Evolutionary conservation across 192 early-diverging fungal species (phyloP), one percentile per base, ranked within the genome.

Genomic region (Coemansia sp.): DNA sequence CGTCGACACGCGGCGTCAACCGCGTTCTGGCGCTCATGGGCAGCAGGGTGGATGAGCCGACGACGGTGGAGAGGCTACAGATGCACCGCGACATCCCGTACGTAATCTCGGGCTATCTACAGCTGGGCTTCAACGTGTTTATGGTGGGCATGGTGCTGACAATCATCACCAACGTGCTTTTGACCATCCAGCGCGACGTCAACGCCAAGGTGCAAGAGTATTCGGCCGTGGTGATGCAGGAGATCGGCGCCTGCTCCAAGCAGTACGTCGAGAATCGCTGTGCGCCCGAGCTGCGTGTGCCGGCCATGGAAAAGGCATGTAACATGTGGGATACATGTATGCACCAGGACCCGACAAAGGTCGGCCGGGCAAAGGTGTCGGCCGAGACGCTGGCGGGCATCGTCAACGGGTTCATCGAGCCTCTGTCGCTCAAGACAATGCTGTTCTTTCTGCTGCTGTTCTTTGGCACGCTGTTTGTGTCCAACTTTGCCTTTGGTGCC

Each of bases 361-460:
- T 89, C 18, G 81, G 82, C 38, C 81, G 89, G 37, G 76, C 85
- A 9, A 82, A 85, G 40, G 80, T 94, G 13, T 84, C 87, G 0
- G 89, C 91, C 2, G 86, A 94, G 55, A 87, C 88, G 0, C 66
- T 92, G 62, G 91, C 86, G 19, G 82, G 87, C 37, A 90, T 92
- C 24, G 62, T 89, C 38, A 92, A 90, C 50, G 80, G 86, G 27
- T 87, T 94, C 49, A 82, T 91, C 26, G 85, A 94, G 24, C 85
- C 88, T 7, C 79, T 94, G 6, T 90, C 88, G n/a, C 83, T 86
- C 44, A 94, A 94, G 47, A 87, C 89, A 0, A 86, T 94, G 86
- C 81, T 60, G 46, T 75, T 79, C 40, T 75, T 79, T 58, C 48
- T 69, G 37, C 41, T 63, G 24, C 37, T 74, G 44, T 75, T 75